Evolutionary conservation across 805 yeast genomes (phyloP), one percentile per base, ranked within the genome.

Genomic region (Yamadazyma tumulicola): DNA sequence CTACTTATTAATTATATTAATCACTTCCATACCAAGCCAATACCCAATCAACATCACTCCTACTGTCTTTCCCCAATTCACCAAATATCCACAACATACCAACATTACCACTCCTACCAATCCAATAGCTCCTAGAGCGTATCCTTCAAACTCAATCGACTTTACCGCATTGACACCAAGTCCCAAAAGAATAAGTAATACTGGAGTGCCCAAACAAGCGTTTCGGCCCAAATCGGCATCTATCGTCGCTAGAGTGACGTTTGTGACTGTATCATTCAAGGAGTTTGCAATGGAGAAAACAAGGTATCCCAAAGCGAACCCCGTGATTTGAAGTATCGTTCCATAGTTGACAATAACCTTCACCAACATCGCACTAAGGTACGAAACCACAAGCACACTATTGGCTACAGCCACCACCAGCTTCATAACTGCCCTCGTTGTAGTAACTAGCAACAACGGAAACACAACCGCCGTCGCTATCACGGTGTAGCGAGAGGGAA

Each of bases 201-300:
- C 51, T 0, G 79, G 78, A 1, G 80, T 69, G 1, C 81, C 80
- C 37, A 74, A 59, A 43, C 79, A 74, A 1, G 80, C 67, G 43
- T 69, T 70, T 6, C 75, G 50, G 0, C 79, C 79, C 6, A 55
- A 42, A 2, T 69, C 62, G 29, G 55, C 48, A 11, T 57, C 42
- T 8, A 66, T 66, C 6, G 66, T 46, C 6, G 75, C 66, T 10
- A 75, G 51, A 6, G 78, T 69, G 2, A 64, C 47, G 41, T 75
- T 73, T n/a, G 77, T 67, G 19, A 74, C 60, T 23, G 74, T 50
- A 43, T 75, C 80, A 18, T 75, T 77, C 21, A 73, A 54, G 4
- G 77, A 73, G 41, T 74, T 75, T 21, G 75, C 72, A 17, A 74
- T 44, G 3, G 79, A 66, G 37, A 75, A 61, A 2, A 74, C 55